Evolutionary conservation across 305 asterid species (phyloP), one percentile per base, ranked within the genome.

Genomic region (Ilex paraguariensis): DNA sequence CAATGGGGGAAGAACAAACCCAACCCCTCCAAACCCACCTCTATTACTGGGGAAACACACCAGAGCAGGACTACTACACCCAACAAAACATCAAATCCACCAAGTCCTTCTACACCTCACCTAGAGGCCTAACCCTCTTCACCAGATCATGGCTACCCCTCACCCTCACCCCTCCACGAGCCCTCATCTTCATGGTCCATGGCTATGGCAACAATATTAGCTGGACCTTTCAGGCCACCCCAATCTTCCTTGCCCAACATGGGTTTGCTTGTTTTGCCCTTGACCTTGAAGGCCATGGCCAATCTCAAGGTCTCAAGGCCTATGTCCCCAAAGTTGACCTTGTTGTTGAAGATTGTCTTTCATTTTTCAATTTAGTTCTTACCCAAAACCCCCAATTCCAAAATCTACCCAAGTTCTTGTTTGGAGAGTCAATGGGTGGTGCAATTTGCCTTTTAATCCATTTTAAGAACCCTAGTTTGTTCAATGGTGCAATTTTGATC

Each of bases 361-460:
- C 93, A 0, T 84, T 80, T 68, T 85, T 81, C 80, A 49, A 55
- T 15, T 75, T 44, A 7, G 17, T 71, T 4, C 10, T 73, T 1
- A 46, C 80, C 67, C 79, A 72, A 54, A 82, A 86, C 69, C 79
- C 75, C 3, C 16, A 11, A 5, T 68, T 77, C 5, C 57, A 70
- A 9, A 64, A 50, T 17, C 60, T 81, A 7, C 96, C 90, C 0
- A 76, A 63, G 39, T 87, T 85, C 77, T 45, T 91, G 46, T 77
- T 59, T 55, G 98, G 98, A 2, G 98, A 88, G 44, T 91, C 98
- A 2, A 88, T 91, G 98, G 97, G 98, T 2, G 97, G 98, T 15
- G 98, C 97, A 8, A 82, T 91, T 59, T 87, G 97, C 14, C 40
- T 91, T 32, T 71, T 87, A 78, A 83, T 89, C 54, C 82, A 82